Evolutionary conservation across 768 basidiomycete species (phyloP).

Genomic region (Suillus subluteus): DNA sequence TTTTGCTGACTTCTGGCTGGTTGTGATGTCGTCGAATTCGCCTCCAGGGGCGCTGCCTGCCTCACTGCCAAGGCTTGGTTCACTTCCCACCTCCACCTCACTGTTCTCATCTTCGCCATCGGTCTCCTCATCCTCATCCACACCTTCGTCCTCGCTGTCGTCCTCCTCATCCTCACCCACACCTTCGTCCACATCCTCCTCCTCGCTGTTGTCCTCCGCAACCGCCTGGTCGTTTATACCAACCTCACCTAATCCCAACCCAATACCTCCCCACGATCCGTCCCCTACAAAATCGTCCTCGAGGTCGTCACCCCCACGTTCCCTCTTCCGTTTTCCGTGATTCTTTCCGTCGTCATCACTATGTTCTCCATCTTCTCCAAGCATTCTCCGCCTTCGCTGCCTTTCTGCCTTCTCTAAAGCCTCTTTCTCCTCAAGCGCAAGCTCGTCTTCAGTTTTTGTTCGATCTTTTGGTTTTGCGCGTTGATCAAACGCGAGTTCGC

Average conservation of each 20-base stretch:
- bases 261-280: conserved; percentile 38
- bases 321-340: conserved; percentile 49
- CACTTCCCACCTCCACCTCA: conserved; percentile 43
- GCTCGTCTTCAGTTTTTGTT: conserved; percentile 95
- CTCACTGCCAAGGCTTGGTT: conserved; percentile 21
- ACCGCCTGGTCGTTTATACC: conserved; percentile 41
- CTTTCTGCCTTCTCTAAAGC: conserved; percentile 85
- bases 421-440: conserved; percentile 87
- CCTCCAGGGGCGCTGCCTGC: conserved; percentile 37
- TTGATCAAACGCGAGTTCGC: conserved; percentile 90
- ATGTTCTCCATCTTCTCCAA: conserved; percentile 73
- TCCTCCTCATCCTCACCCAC: conserved; percentile 26
- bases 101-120: conserved; percentile 40
- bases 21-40: conserved; percentile 47
- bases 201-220: conserved; percentile 33
- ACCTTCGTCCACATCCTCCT: conserved; percentile 30
- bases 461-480: conserved; percentile 93
- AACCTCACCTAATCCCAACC: conserved; percentile 41
- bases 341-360: conserved; percentile 55
- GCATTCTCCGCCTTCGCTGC: conserved; percentile 78
- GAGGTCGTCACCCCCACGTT: conserved; percentile 81
- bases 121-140: conserved; percentile 34
- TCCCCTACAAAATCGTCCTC: conserved; percentile 81
- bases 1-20: conserved; percentile 37
- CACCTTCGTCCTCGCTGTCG: conserved; percentile 23